Conservation (phyloP, 768 basidiomycete genomes). For the Lactarius psammicola region DNA sequence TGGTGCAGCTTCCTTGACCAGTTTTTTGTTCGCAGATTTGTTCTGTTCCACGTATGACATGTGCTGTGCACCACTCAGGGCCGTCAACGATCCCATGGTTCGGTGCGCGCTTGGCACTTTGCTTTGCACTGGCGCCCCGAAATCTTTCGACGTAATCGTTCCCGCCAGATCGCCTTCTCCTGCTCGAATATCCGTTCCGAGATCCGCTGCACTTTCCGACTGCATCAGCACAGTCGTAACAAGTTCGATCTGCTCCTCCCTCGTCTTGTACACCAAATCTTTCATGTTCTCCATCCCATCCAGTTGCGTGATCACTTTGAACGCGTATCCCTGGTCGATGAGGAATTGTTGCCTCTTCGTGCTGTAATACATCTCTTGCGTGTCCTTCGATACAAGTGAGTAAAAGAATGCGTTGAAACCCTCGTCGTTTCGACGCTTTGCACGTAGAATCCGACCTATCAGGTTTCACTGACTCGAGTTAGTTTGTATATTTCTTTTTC, state of each 20-base stretch:
- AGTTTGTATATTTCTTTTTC: neutral
- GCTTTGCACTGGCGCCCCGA: constrained; percentile 53
- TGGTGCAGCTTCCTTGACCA: constrained; percentile 51
- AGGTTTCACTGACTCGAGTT: constrained; percentile 5
- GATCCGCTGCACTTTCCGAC: constrained; percentile 86
- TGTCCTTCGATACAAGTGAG: constrained; percentile 97
- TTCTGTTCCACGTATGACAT: constrained; percentile 94
- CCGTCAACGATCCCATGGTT: constrained; percentile 77
- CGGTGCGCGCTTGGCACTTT: constrained; percentile 69
- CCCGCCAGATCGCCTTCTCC: constrained; percentile 84
- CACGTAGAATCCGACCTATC: constrained; percentile 89
- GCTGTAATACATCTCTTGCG: constrained; percentile 99
- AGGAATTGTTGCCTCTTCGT: constrained; percentile 98
- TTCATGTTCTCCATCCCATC: constrained; percentile 86
- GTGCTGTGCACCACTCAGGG: constrained; percentile 84
- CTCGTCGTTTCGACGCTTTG: constrained; percentile 97
- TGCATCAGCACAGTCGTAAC: constrained; percentile 90
- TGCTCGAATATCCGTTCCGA: constrained; percentile 80
- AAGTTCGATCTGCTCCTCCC: constrained; percentile 93
- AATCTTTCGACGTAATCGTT: constrained; percentile 83
- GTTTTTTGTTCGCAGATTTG: constrained; percentile 83
- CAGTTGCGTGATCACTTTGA: constrained; percentile 98
- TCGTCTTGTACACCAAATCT: constrained; percentile 87
- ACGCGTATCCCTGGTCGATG: constrained; percentile 98
- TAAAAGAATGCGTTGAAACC: constrained; percentile 99